Evolutionary conservation across 179 eudicot genomes (phyloP).

Genomic region (Carnegiea gigantea): DNA sequence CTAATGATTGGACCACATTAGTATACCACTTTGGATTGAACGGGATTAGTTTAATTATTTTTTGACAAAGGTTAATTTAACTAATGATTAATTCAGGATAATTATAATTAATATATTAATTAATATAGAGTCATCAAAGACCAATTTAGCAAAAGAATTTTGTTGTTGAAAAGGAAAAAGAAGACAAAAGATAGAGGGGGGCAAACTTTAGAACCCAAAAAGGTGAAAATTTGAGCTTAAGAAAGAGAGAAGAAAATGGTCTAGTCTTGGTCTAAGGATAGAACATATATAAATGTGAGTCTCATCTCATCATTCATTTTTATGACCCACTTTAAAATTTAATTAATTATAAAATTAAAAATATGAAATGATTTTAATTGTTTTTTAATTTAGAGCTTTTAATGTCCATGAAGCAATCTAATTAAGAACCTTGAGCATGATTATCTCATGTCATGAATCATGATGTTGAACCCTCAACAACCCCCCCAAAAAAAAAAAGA

Average conservation of each 20-base stretch:
- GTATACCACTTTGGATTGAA: conserved; percentile 18
- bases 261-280: conserved; percentile 14
- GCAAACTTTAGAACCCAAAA: neutral
- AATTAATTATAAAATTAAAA: neutral
- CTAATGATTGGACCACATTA: conserved; percentile 30
- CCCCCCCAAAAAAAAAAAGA: too few relatives aligned
- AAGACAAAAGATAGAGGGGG: neutral
- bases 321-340: neutral
- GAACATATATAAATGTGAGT: neutral
- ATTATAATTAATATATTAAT: too few relatives aligned
- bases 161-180: neutral
- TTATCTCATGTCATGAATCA: too few relatives aligned
- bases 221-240: neutral
- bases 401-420: too few relatives aligned
- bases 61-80: neutral
- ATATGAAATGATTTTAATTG: neutral
- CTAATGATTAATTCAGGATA: neutral
- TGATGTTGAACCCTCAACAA: too few relatives aligned
- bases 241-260: conserved; percentile 16
- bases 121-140: neutral
- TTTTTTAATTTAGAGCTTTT: too few relatives aligned
- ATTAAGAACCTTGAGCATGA: neutral
- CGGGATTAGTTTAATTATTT: conserved; percentile 10
- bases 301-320: neutral
- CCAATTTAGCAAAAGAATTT: neutral